Conservation (phyloP, 768 basidiomycete species). For the Phanerodontia chrysosporium region DNA sequence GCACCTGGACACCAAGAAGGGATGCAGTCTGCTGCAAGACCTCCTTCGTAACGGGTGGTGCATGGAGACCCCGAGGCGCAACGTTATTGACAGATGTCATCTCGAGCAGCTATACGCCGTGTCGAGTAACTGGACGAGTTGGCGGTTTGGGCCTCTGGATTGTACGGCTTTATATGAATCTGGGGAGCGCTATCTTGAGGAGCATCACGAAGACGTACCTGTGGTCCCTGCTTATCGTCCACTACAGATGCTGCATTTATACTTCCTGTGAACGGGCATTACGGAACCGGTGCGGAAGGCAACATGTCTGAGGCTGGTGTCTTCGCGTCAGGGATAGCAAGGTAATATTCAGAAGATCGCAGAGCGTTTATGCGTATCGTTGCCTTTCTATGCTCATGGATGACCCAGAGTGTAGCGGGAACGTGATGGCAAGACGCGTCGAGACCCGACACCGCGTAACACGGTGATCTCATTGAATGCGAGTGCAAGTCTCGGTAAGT, state of each 20-base stretch:
- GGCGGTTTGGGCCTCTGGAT: background rate
- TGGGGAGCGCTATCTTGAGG: background rate
- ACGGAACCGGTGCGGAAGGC: background rate
- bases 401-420: no score
- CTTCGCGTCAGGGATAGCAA: background rate
- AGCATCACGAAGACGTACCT: background rate
- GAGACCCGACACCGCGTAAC: no score
- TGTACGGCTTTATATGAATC: background rate
- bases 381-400: no score
- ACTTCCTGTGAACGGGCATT: background rate
- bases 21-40: conserved; percentile 15
- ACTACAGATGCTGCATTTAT: background rate
- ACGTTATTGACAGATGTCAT: background rate
- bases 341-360: no score
- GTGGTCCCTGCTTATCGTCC: background rate
- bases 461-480: no score
- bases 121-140: background rate
- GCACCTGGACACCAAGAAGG: conserved; percentile 15
- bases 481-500: no score
- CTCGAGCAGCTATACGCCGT: background rate
- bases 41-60: conserved; percentile 9
- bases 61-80: background rate
- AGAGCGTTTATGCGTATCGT: no score
- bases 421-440: no score
- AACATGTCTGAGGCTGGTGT: background rate